These are phyloP conservation scores for Clonostachys rosea DNA, from an alignment of 2,329 filamentous ascomycete species.

Conservation along the genomic window DNA sequence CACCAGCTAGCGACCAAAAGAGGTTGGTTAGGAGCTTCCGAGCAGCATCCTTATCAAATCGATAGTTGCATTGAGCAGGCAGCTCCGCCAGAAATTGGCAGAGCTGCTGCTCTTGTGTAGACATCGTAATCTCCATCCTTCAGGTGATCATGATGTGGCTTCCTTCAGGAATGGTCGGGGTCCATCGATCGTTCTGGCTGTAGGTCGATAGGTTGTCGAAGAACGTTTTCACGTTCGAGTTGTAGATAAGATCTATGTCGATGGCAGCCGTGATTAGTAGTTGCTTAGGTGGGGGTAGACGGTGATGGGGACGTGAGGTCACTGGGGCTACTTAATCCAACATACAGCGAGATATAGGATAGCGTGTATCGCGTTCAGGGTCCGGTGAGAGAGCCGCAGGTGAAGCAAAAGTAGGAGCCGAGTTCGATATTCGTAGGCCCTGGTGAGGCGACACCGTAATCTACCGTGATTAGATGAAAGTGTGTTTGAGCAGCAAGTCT, in stretches of 20 bases:
- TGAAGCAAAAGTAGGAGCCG: too few relatives aligned
- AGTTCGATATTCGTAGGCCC: too few relatives aligned
- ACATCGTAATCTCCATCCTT: slow-evolving; percentile 49
- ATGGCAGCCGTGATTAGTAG: background rate
- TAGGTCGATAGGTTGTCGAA: too few relatives aligned
- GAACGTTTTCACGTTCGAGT: too few relatives aligned
- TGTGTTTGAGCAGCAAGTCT: too few relatives aligned
- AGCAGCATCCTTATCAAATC: slow-evolving; percentile 68
- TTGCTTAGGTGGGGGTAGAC: background rate
- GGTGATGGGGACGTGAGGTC: background rate
- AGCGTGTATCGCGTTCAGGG: too few relatives aligned
- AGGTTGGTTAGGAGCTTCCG: slow-evolving; percentile 72
- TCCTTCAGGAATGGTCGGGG: background rate
- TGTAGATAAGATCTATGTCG: too few relatives aligned
- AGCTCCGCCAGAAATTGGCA: slow-evolving; percentile 77
- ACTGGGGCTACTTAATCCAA: background rate
- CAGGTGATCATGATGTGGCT: slow-evolving; percentile 2
- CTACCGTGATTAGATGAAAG: too few relatives aligned
- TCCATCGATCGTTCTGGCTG: too few relatives aligned
- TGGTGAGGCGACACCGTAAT: too few relatives aligned
- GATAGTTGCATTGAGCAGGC: slow-evolving; percentile 67
- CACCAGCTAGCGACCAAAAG: slow-evolving; percentile 81
- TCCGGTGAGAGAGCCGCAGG: background rate
- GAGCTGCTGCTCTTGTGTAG: slow-evolving; percentile 74
- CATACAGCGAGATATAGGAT: background rate